A percentile compares a stretch with the other conserved stretches of the same genome.
These are phyloP conservation scores for Stropharia rugosoannulata DNA, from an alignment of 768 basidiomycete species.

Conservation along the genomic window DNA sequence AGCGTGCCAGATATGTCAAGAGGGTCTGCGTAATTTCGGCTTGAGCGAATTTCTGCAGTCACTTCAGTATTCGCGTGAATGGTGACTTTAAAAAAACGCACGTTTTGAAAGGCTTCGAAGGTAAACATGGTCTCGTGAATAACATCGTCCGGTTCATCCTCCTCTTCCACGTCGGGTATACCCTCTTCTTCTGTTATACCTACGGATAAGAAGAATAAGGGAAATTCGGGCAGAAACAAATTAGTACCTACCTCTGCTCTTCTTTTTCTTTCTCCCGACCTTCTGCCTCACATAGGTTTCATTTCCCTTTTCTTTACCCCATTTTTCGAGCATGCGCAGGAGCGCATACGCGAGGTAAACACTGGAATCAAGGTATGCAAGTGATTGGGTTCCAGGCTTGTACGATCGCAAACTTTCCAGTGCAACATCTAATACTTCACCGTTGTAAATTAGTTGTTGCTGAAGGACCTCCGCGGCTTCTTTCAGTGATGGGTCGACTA, in stretches of 20 bases:
- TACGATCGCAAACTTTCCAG: slow-evolving; percentile 76
- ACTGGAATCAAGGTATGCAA: slow-evolving; percentile 85
- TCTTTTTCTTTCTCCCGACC: slow-evolving; percentile 48
- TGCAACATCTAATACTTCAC: slow-evolving; percentile 88
- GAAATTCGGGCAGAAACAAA: slow-evolving; percentile 1
- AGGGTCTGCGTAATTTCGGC: slow-evolving; percentile 85
- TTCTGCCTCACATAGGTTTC: slow-evolving; percentile 79
- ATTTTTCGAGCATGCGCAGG: slow-evolving; percentile 87
- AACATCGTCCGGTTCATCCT: slow-evolving; percentile 59
- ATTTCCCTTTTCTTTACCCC: slow-evolving; percentile 68
- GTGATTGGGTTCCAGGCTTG: slow-evolving; percentile 74
- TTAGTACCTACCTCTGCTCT: slow-evolving; percentile 35
- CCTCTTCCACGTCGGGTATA: slow-evolving; percentile 69
- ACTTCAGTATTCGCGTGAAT: not conserved
- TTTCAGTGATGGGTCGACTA: slow-evolving; percentile 44
- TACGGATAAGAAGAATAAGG: slow-evolving; percentile 16
- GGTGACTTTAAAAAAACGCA: slow-evolving; percentile 32
- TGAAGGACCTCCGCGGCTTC: slow-evolving; percentile 84
- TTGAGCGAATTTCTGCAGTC: slow-evolving; percentile 80
- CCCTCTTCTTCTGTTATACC: slow-evolving; percentile 57
- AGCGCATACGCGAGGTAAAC: slow-evolving; percentile 83
- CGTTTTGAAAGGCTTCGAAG: slow-evolving; percentile 89
- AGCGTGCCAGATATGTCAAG: slow-evolving; percentile 77
- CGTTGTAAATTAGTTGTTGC: slow-evolving; percentile 92
- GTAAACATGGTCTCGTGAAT: slow-evolving; percentile 87